These are phyloP conservation scores for Blastomyces percursus DNA, from an alignment of 2,329 filamentous ascomycete species.

Conservation along the genomic window DNA sequence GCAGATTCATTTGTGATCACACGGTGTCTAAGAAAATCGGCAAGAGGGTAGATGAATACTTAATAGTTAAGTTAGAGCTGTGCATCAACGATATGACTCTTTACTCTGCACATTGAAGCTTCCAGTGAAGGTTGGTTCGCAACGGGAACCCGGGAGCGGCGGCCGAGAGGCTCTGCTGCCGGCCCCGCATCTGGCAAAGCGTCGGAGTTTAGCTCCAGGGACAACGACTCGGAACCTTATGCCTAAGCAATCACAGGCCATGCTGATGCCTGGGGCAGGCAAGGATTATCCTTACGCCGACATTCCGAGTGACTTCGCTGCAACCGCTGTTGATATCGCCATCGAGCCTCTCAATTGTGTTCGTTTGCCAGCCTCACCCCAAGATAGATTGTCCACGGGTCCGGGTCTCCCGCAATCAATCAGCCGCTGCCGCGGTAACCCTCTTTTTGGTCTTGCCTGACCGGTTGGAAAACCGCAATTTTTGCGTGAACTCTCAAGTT, in stretches of 20 bases:
- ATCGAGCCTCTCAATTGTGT: background rate
- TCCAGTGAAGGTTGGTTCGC: background rate
- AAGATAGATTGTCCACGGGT: background rate
- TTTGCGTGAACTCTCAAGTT: background rate
- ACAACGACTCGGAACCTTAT: background rate
- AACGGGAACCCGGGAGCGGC: background rate
- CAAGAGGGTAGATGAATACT: background rate
- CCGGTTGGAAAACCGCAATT: background rate
- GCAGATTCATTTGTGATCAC: background rate
- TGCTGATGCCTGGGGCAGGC: background rate
- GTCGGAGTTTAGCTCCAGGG: background rate
- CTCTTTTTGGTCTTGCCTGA: background rate
- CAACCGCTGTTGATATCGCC: background rate
- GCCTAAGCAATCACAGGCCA: background rate
- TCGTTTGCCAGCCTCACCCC: background rate
- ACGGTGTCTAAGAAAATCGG: background rate
- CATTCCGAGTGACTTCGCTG: background rate
- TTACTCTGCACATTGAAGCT: too few species aligned
- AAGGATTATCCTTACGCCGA: conserved; percentile 1
- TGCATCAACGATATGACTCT: too few species aligned
- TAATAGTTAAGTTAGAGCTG: too few species aligned
- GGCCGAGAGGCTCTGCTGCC: background rate
- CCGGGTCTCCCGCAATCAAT: background rate
- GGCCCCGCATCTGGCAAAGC: background rate
- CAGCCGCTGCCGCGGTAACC: background rate